Percentiles rank a stretch among this genome's conserved stretches.
Conservation (phyloP, 768 basidiomycete species). For the Gymnopilus junonius region DNA sequence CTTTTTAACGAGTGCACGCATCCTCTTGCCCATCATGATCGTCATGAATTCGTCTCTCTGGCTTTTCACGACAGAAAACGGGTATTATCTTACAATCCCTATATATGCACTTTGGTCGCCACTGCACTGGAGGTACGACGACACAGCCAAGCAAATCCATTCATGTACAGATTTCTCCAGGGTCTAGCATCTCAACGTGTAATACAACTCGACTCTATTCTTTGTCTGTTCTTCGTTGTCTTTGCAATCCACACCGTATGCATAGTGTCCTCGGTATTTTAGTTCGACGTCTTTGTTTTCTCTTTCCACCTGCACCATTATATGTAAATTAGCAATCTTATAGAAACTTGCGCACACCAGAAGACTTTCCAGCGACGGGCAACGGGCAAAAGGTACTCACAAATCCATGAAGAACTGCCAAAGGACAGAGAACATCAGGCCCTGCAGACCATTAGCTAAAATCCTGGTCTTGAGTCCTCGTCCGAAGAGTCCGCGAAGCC, state of each 20-base stretch:
- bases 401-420: slow-evolving; percentile 92
- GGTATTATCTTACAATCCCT: background rate
- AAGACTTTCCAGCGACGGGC: background rate
- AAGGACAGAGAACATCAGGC: slow-evolving; percentile 87
- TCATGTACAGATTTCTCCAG: background rate
- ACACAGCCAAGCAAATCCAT: background rate
- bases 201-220: background rate
- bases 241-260: background rate
- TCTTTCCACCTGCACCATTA: slow-evolving; percentile 32
- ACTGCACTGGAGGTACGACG: background rate
- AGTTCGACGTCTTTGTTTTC: slow-evolving; percentile 19
- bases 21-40: background rate
- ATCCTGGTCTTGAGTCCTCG: slow-evolving; percentile 90
- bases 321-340: background rate
- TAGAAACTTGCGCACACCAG: background rate
- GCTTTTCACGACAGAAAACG: background rate
- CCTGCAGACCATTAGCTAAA: slow-evolving; percentile 89
- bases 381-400: slow-evolving; percentile 53
- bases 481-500: slow-evolving; percentile 80
- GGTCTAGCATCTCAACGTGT: background rate
- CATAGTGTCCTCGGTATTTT: background rate
- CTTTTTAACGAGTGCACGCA: background rate
- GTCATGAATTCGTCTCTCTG: background rate
- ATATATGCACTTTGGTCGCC: background rate
- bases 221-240: background rate